Conservation (phyloP, 352 stramenopile genomes). For the Globisporangium takayamanum region DNA sequence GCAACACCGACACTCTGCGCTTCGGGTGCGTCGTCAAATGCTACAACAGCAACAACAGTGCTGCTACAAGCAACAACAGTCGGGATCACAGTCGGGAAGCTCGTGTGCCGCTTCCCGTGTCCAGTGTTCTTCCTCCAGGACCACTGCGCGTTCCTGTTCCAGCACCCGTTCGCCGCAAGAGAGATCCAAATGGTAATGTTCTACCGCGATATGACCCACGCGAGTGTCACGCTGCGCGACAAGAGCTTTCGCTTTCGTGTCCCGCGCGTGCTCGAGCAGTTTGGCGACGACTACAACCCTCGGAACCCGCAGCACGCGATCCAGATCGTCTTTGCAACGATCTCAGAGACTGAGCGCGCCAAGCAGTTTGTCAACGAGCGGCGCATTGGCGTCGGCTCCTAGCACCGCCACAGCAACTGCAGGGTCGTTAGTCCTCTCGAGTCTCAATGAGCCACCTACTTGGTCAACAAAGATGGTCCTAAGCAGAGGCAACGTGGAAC, state of each 20-base stretch:
- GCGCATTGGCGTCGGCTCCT: conserved; percentile 1
- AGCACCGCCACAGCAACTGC: no score
- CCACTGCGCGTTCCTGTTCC: conserved; percentile 61
- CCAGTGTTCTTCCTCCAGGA: conserved; percentile 40
- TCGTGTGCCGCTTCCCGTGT: conserved; percentile 59
- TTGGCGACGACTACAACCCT: conserved; percentile 55
- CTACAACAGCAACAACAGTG: not conserved
- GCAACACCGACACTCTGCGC: not conserved
- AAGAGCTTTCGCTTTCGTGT: conserved; percentile 45
- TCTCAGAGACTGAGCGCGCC: conserved; percentile 34
- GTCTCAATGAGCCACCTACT: no score
- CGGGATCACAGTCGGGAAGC: conserved; percentile 36
- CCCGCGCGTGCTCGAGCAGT: conserved; percentile 37
- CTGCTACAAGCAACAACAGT: conserved; percentile 45
- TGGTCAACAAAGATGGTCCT: no score
- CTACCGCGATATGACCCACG: conserved; percentile 60
- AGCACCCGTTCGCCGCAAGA: conserved; percentile 61
- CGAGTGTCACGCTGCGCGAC: conserved; percentile 31
- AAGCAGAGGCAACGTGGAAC: no score
- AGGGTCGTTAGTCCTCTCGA: no score
- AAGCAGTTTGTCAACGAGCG: conserved; percentile 28
- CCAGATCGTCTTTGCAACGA: conserved; percentile 42
- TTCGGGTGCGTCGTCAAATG: no score
- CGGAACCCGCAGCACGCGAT: conserved; percentile 54
- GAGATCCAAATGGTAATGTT: conserved; percentile 74